Evolutionary conservation across 1,284 basidiomycete genomes (phyloP), one percentile per base, ranked within the genome.

Genomic region (Apiotrichum domesticum): DNA sequence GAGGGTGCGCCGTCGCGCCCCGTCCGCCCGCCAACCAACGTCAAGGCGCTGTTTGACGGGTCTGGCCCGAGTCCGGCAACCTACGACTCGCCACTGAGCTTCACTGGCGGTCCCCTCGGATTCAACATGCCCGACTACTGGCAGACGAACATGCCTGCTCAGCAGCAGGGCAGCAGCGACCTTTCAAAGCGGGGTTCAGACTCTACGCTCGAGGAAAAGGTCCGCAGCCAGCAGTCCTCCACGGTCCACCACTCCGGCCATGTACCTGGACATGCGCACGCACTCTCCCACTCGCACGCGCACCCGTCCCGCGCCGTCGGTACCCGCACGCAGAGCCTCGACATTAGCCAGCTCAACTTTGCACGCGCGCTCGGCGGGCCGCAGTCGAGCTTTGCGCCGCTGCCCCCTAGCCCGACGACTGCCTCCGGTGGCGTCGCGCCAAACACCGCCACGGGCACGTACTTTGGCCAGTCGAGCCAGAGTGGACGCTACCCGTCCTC

Each of bases 11-110:
- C 84, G 41, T 89, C 9, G 89, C 85, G 63, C 91, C 52, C 52
- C 8, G 35, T 90, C 8, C 47, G 47, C 35, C 47, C 47, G 4
- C 89, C 92, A 3, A 90, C 91, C 0, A 91, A 97, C 69, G 93
- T 98, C 58, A 97, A 97, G 77, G 92, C 94, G 0, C 76, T 97
- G 59, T 97, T 98, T 78, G 90, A 84, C 60, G 81, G 89, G 69
- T 49, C 47, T 21, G 50, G 47, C 33, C 35, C 47, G 35, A 40
- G 84, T 85, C 88, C 61, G 87, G 87, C 66, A 84, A 86, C 37
- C n/a, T 45, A 60, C 51, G 58, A 51, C 50, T 53, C 80, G 47
- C 15, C 48, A 21, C 75, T 72, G 55, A 70, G 64, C 56, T 68
- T 68, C 43, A 65, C 61, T 29, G 29, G 29, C 29, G 66, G 65